phyloP scores from a whole-genome alignment of 768 basidiomycete genomes.

The Leccinum fibrillosum region DNA sequence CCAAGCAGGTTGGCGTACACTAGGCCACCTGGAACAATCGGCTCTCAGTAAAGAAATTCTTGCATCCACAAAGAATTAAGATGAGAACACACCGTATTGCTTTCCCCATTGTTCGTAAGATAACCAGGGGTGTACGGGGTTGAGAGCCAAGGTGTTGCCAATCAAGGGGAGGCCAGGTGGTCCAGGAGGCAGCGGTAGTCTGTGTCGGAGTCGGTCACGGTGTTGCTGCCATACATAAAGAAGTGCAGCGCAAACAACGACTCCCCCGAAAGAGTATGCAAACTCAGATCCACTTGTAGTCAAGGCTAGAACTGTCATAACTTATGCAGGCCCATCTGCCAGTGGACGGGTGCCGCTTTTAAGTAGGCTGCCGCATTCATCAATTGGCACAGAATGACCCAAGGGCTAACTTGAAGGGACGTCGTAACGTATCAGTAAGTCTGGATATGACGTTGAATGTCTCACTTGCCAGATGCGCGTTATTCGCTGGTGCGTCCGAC shows the following conservation, averaged over 20 bases:
- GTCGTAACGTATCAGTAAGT: background rate
- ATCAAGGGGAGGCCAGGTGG: constrained; percentile 44
- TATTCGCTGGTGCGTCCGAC: background rate
- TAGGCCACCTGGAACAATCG: constrained; percentile 15
- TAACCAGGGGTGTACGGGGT: constrained; percentile 27
- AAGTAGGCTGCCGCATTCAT: background rate
- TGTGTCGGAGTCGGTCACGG: constrained; percentile 1
- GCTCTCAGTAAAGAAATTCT: background rate
- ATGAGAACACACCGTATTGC: constrained; percentile 24
- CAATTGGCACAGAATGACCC: background rate
- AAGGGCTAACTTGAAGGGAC: background rate
- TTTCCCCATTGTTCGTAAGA: constrained; percentile 34
- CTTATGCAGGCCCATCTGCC: background rate
- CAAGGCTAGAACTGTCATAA: background rate
- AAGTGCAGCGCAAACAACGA: constrained; percentile 3
- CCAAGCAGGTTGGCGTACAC: constrained; percentile 27
- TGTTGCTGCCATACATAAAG: constrained; percentile 15
- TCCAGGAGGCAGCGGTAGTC: constrained; percentile 44
- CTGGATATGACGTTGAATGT: background rate
- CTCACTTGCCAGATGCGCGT: background rate
- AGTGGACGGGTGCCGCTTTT: background rate
- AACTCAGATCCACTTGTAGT: background rate
- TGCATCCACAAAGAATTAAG: background rate
- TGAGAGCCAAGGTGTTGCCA: constrained; percentile 22
- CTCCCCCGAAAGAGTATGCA: constrained; percentile 3